phyloP scores from a whole-genome alignment of 2,329 filamentous ascomycete genomes.

The Chaetomium globosum region DNA sequence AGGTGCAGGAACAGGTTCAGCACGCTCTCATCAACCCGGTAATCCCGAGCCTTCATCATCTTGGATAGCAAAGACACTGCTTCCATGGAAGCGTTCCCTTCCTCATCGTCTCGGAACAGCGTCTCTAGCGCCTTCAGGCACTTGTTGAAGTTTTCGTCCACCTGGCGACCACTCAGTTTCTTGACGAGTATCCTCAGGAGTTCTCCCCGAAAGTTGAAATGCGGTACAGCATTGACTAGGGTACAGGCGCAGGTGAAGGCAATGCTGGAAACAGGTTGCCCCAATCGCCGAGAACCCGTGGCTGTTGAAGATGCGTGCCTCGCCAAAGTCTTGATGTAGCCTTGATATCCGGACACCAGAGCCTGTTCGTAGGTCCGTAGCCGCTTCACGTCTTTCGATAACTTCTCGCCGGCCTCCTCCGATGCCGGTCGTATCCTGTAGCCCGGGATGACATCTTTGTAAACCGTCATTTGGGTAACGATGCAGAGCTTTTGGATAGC shows the following conservation, averaged over 20 bases:
- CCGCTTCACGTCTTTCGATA: slow-evolving; percentile 88
- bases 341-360: slow-evolving; percentile 80
- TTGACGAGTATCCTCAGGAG: slow-evolving; percentile 83
- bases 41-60: slow-evolving; percentile 92
- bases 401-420: slow-evolving; percentile 76
- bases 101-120: slow-evolving; percentile 83
- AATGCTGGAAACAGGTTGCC: slow-evolving; percentile 64
- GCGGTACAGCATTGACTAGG: slow-evolving; percentile 78
- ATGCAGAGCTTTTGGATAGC: slow-evolving; percentile 84
- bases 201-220: slow-evolving; percentile 95
- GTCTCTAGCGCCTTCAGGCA: slow-evolving; percentile 78
- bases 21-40: slow-evolving; percentile 78
- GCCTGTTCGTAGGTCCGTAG: slow-evolving; percentile 85
- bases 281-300: slow-evolving; percentile 48
- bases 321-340: slow-evolving; percentile 76
- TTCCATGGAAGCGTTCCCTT: slow-evolving; percentile 85
- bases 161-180: slow-evolving; percentile 72
- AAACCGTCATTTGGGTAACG: slow-evolving; percentile 84
- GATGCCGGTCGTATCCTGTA: slow-evolving; percentile 85
- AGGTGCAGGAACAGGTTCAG: slow-evolving; percentile 90
- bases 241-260: slow-evolving; percentile 85
- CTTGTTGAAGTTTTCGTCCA: slow-evolving; percentile 75
- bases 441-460: slow-evolving; percentile 94
- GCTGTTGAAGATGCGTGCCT: slow-evolving; percentile 59
- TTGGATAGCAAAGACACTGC: slow-evolving; percentile 82